These are phyloP conservation scores for Polytolypa hystricis DNA, from an alignment of 2,329 filamentous ascomycete genomes.

Conservation along the genomic window DNA sequence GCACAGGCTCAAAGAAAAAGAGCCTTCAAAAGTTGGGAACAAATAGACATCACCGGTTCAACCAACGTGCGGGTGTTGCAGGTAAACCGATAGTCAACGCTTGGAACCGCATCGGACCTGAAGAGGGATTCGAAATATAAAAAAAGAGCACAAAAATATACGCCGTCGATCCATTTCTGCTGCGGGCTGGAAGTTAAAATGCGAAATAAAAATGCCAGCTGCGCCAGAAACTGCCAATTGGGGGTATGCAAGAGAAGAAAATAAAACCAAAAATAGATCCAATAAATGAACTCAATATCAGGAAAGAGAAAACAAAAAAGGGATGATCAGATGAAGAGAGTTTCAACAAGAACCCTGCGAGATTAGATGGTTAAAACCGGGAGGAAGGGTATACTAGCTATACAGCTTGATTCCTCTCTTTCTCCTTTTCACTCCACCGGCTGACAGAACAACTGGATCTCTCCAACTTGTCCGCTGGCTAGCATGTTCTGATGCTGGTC, in stretches of 20 bases:
- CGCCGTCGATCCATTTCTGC: conserved; percentile 18
- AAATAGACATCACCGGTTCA: too few species aligned
- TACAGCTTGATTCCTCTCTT: background rate
- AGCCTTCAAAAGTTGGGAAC: too few species aligned
- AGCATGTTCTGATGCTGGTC: conserved; percentile 57
- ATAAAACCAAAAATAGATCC: conserved; percentile 9
- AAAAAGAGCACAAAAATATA: conserved; percentile 10
- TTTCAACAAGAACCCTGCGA: background rate
- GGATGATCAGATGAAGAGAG: conserved; percentile 3
- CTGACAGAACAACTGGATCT: conserved; percentile 79
- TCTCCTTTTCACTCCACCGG: conserved; percentile 30
- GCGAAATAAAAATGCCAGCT: conserved; percentile 10
- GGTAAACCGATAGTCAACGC: background rate
- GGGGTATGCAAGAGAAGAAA: conserved; percentile 8
- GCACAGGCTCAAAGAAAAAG: too few species aligned
- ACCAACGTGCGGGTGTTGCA: too few species aligned
- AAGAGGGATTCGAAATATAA: conserved; percentile 6
- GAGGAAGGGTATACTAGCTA: background rate
- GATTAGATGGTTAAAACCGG: background rate
- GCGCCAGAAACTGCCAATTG: conserved; percentile 20
- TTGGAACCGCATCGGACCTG: background rate
- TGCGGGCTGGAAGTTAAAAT: conserved; percentile 18
- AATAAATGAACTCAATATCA: conserved; percentile 4
- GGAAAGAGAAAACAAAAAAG: conserved; percentile 11
- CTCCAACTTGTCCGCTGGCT: conserved; percentile 60